Conservation (phyloP, 805 yeast genomes). For the Metschnikowia lochheadii region DNA sequence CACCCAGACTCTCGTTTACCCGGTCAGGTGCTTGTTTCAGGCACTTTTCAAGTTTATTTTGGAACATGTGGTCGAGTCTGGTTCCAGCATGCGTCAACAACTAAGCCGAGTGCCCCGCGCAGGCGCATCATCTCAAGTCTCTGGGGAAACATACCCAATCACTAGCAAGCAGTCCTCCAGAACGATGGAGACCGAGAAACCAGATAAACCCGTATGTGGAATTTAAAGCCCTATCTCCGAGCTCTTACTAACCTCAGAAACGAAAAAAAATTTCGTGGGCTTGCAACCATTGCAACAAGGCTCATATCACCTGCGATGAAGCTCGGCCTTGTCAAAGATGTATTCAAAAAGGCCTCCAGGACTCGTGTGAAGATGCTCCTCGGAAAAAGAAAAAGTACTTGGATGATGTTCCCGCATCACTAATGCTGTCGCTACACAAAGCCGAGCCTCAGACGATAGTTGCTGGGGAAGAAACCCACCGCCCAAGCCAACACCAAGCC, state of each 20-base stretch:
- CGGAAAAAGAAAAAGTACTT: conserved; percentile 81
- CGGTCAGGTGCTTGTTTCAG: background rate
- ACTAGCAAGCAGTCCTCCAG: background rate
- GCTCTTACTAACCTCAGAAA: conserved; percentile 14
- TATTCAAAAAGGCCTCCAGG: conserved; percentile 58
- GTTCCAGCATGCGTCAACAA: background rate
- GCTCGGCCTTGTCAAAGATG: conserved; percentile 82
- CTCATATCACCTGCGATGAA: conserved; percentile 90
- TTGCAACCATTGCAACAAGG: conserved; percentile 84
- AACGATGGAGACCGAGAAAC: conserved; percentile 2
- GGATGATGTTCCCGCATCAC: conserved; percentile 41
- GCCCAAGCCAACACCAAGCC: background rate
- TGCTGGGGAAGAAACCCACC: background rate
- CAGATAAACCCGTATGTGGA: conserved; percentile 3
- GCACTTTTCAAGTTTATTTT: too few species aligned
- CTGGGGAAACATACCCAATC: background rate
- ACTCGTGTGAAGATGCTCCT: conserved; percentile 83
- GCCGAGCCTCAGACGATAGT: background rate
- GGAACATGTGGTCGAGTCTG: background rate
- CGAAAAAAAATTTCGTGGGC: conserved; percentile 77
- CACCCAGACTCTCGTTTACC: too few species aligned
- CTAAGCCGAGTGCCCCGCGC: conserved; percentile 4
- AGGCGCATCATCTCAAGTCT: conserved; percentile 4
- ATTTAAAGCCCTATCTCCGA: too few species aligned
- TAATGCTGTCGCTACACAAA: background rate